Evolutionary conservation across 2,329 filamentous ascomycete species (phyloP).

Genomic region (Hypoxylon sp.): DNA sequence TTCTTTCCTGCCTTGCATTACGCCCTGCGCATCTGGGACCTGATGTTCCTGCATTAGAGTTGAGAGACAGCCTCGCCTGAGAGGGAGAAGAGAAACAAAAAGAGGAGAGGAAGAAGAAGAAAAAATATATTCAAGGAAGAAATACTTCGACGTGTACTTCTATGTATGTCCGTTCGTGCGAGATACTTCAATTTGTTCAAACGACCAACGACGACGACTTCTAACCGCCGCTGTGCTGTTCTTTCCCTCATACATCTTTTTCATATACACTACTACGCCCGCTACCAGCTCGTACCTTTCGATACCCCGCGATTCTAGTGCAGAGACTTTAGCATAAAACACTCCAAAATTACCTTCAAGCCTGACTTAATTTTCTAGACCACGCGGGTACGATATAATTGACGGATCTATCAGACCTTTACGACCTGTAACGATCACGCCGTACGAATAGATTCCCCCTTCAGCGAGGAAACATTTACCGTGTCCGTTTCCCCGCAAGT

Average conservation of each 20-base stretch:
- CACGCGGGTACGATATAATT: conserved; percentile 40
- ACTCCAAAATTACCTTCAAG: conserved; percentile 24
- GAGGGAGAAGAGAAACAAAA: conserved; percentile 34
- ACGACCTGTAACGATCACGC: conserved; percentile 49
- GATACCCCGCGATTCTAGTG: conserved; percentile 29
- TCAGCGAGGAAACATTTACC: conserved; percentile 30
- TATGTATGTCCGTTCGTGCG: conserved; percentile 40
- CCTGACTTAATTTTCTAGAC: conserved; percentile 36
- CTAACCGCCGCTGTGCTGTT: conserved; percentile 36
- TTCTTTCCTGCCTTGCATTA: conserved; percentile 45
- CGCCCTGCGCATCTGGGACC: conserved; percentile 46
- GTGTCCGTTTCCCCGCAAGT: conserved; percentile 36
- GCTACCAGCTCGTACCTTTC: conserved; percentile 31
- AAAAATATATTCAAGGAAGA: conserved; percentile 23
- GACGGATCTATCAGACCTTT: conserved; percentile 42
- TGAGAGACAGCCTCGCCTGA: conserved; percentile 42
- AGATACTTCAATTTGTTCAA: conserved; percentile 43
- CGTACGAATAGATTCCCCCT: conserved; percentile 28
- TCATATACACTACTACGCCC: conserved; percentile 31
- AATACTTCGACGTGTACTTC: conserved; percentile 38
- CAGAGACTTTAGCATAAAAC: conserved; percentile 28
- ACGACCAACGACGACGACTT: conserved; percentile 47
- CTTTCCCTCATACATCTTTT: conserved; percentile 15
- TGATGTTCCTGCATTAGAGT: conserved; percentile 52
- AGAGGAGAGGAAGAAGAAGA: conserved; percentile 17